Evolutionary conservation across 164 flowering plant genomes (phyloP).

Genomic region (Echeveria elegans): DNA sequence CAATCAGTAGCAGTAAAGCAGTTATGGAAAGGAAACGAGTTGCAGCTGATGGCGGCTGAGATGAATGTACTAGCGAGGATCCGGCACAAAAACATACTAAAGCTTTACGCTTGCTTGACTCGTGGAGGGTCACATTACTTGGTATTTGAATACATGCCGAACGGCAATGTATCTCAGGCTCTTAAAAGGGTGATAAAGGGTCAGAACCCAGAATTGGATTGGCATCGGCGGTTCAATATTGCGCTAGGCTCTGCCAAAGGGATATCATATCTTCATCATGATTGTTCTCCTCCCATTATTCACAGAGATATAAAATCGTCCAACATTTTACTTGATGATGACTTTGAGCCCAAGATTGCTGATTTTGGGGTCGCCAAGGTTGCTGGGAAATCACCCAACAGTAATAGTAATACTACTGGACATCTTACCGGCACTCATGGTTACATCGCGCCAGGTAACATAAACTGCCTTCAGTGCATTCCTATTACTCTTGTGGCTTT

Average conservation of each 20-base stretch:
- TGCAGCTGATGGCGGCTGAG: conserved; percentile 51
- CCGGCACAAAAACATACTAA: conserved; percentile 71
- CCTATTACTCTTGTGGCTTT: no score
- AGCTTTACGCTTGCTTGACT: conserved; percentile 65
- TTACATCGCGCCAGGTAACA: conserved; percentile 92
- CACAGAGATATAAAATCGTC: conserved; percentile 89
- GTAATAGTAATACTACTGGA: conserved; percentile 31
- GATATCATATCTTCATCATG: conserved; percentile 83
- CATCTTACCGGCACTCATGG: conserved; percentile 87
- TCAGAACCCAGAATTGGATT: conserved; percentile 50
- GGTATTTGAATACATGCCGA: conserved; percentile 83
- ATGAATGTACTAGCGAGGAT: conserved; percentile 75
- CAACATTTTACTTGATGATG: conserved; percentile 75
- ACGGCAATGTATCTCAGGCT: conserved; percentile 71
- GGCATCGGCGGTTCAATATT: conserved; percentile 57
- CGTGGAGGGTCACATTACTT: conserved; percentile 51
- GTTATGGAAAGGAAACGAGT: conserved; percentile 50
- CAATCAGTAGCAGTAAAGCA: conserved; percentile 74
- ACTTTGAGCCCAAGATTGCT: conserved; percentile 78
- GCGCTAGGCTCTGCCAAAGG: conserved; percentile 90
- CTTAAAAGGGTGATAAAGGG: conserved; percentile 43
- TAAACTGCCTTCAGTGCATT: neutral
- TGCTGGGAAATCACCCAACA: conserved; percentile 25
- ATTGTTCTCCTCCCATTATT: conserved; percentile 67
- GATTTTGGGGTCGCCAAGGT: conserved; percentile 85